A percentile compares a stretch with the other conserved stretches of the same genome.
phyloP scores from a whole-genome alignment of 2,329 filamentous ascomycete species.

The Sclerotinia subarctica region DNA sequence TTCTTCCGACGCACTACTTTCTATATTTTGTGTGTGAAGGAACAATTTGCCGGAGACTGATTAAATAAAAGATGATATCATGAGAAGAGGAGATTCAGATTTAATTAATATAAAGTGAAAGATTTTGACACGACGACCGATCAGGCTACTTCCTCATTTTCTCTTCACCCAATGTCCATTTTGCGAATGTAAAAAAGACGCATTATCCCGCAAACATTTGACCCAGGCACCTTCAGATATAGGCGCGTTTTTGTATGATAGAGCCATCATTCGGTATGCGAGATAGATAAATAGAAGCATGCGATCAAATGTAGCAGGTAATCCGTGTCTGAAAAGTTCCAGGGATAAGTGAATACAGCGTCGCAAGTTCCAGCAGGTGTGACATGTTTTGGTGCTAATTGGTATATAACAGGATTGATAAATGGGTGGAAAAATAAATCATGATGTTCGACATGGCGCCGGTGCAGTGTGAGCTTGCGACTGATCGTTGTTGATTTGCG shows the following conservation, averaged over 20 bases:
- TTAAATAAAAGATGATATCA: background rate
- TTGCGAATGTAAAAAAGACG: background rate
- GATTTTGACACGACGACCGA: accelerated
- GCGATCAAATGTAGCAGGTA: constrained; percentile 76
- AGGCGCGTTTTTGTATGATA: constrained; percentile 80
- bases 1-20: background rate
- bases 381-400: constrained; percentile 71
- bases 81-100: background rate
- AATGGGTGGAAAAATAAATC: background rate
- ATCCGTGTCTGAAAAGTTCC: constrained; percentile 67
- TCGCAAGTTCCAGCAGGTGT: constrained; percentile 93
- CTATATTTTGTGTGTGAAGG: no score
- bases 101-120: background rate
- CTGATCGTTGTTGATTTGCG: background rate
- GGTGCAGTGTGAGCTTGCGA: background rate
- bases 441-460: background rate
- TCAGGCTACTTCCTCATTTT: background rate
- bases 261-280: constrained; percentile 83
- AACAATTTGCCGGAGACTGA: background rate
- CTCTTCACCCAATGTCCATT: background rate
- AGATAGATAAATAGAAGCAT: constrained; percentile 93
- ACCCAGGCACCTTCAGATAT: constrained; percentile 79
- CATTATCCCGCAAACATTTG: constrained; percentile 54
- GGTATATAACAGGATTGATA: background rate
- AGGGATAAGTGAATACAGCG: constrained; percentile 84